These are phyloP conservation scores for Strigomonas galati DNA, from an alignment of 208 protist species.

Conservation along the genomic window DNA sequence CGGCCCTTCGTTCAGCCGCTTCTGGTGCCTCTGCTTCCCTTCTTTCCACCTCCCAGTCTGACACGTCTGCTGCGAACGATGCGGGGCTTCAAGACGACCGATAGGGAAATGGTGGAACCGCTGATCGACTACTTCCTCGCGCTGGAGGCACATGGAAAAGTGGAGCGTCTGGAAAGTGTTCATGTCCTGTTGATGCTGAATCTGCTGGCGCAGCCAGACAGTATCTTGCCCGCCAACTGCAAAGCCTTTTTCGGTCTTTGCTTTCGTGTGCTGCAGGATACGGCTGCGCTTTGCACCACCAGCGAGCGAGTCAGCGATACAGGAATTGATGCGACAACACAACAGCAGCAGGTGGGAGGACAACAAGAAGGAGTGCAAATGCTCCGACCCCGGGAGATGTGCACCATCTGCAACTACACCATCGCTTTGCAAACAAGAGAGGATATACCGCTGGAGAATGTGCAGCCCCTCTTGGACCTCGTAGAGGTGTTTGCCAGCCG, in stretches of 20 bases:
- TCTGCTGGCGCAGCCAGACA: conserved; percentile 23
- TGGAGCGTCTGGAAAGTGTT: conserved; percentile 17
- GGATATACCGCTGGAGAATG: conserved; percentile 46
- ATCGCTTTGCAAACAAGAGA: conserved; percentile 34
- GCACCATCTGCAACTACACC: conserved; percentile 30
- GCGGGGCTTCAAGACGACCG: conserved; percentile 37
- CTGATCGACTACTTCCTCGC: conserved; percentile 36
- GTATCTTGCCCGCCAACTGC: conserved; percentile 17
- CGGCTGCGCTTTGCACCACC: not conserved
- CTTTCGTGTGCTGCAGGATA: conserved; percentile 5
- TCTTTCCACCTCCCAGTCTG: conserved; percentile 66
- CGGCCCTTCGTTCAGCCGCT: conserved; percentile 47
- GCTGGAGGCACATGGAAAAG: conserved; percentile 19
- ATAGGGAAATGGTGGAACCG: conserved; percentile 52
- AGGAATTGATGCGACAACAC: too few relatives aligned
- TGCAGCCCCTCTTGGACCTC: conserved; percentile 46
- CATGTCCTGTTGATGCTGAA: conserved; percentile 30
- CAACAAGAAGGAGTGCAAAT: not conserved
- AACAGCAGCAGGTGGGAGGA: too few relatives aligned
- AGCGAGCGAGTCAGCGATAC: too few relatives aligned
- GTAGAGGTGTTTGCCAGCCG: conserved; percentile 56
- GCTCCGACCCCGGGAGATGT: conserved; percentile 70
- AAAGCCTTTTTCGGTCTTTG: conserved; percentile 19
- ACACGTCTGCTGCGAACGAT: conserved; percentile 61
- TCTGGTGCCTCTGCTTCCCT: conserved; percentile 48